Conservation (phyloP, 192 early-diverging fungal species). For the Blastocladiella britannica region DNA sequence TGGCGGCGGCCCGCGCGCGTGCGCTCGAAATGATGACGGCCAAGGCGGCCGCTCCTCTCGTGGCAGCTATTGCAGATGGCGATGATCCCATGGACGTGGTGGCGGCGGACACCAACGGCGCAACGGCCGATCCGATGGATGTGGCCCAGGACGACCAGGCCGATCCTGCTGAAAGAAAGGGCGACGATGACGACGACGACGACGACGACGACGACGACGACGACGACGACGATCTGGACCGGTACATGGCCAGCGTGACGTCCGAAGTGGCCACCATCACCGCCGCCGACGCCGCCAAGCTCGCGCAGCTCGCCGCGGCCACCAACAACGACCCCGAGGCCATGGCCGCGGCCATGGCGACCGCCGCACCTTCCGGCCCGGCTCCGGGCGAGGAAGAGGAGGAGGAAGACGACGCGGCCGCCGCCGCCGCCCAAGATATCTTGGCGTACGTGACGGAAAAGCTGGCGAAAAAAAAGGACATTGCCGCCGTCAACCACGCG, state of each 20-base stretch:
- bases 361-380: not conserved
- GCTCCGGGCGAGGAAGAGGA: constrained; percentile 8
- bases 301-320: constrained; percentile 10
- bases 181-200: constrained; percentile 5
- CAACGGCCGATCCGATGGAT: too few species aligned
- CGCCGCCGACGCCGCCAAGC: constrained; percentile 27
- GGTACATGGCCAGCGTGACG: constrained; percentile 69
- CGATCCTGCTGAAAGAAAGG: not conserved
- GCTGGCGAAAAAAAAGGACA: constrained; percentile 74
- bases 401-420: constrained; percentile 4
- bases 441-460: constrained; percentile 47
- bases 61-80: too few species aligned
- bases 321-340: constrained; percentile 2
- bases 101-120: too few species aligned
- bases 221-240: constrained; percentile 48
- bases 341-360: constrained; percentile 19
- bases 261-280: constrained; percentile 47
- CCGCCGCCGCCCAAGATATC: constrained; percentile 17
- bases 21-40: too few species aligned
- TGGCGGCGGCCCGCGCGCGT: not conserved
- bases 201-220: constrained; percentile 27
- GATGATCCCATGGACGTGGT: too few species aligned
- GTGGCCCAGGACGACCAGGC: too few species aligned
- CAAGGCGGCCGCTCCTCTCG: too few species aligned
- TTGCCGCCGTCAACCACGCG: constrained; percentile 67